Conservation (phyloP, 2,329 filamentous ascomycete species). For the Amphichorda felina region DNA sequence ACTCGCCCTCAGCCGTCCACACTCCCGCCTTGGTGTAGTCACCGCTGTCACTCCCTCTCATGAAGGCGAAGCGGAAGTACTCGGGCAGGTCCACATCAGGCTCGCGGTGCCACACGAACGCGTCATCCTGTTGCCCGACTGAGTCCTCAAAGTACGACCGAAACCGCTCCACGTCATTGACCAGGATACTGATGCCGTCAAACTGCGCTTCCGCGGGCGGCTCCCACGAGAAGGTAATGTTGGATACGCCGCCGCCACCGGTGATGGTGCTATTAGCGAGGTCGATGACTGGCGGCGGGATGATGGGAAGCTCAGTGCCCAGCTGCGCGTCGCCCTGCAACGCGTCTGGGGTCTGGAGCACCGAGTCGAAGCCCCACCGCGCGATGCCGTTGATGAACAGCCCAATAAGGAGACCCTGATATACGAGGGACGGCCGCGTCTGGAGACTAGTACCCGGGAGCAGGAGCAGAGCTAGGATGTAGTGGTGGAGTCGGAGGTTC, state of each 20-base stretch:
- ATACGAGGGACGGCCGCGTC: constrained; percentile 71
- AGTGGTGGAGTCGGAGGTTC: constrained; percentile 85
- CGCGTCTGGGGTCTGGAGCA: constrained; percentile 70
- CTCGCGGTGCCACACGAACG: constrained; percentile 49
- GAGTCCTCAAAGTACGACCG: constrained; percentile 55
- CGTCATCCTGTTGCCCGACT: constrained; percentile 22
- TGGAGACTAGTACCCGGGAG: constrained; percentile 83
- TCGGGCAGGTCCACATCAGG: constrained; percentile 37
- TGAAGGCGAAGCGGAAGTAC: constrained; percentile 68
- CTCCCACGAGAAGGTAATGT: constrained; percentile 50
- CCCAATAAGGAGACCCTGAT: constrained; percentile 81
- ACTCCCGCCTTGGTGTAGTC: constrained; percentile 69
- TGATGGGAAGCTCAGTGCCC: constrained; percentile 47
- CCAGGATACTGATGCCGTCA: constrained; percentile 67
- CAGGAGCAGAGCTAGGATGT: constrained; percentile 77
- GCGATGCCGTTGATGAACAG: constrained; percentile 91
- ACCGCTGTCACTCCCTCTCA: constrained; percentile 49
- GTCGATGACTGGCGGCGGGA: constrained; percentile 34
- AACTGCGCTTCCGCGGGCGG: constrained; percentile 35
- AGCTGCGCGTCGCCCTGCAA: constrained; percentile 58
- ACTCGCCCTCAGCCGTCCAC: constrained; percentile 53
- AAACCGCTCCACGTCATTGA: constrained; percentile 78
- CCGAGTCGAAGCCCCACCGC: constrained; percentile 83
- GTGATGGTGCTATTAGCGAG: constrained; percentile 17
- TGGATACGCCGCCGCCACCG: constrained; percentile 33